A percentile compares a stretch with the other conserved stretches of the same genome.
Conservation (phyloP, 331 rosid species). For the Cydonia oblonga region DNA sequence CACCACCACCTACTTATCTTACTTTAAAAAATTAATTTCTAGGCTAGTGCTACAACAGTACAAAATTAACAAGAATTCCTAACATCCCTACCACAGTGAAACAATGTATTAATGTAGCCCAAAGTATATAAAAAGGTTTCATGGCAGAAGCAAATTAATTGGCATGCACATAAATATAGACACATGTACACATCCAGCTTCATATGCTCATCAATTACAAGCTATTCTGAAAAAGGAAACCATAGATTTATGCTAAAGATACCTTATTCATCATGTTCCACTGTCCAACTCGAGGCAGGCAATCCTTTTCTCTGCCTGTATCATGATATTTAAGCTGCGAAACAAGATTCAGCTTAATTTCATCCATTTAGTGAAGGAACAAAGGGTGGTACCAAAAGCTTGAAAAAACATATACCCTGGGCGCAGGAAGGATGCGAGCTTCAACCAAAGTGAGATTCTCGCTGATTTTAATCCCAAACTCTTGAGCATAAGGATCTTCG, state of each 20-base stretch:
- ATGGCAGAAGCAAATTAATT: background rate
- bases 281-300: slow-evolving; percentile 19
- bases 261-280: slow-evolving; percentile 99
- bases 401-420: slow-evolving; percentile 10
- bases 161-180: background rate
- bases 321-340: slow-evolving; percentile 35
- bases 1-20: background rate
- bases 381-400: background rate
- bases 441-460: slow-evolving; percentile 25
- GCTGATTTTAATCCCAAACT: slow-evolving; percentile 26
- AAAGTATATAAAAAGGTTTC: background rate
- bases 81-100: background rate
- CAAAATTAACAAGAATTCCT: background rate
- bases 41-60: background rate
- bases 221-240: background rate
- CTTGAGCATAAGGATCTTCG: slow-evolving; percentile 25
- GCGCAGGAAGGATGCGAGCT: slow-evolving; percentile 30
- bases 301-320: slow-evolving; percentile 22
- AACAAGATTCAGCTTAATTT: background rate
- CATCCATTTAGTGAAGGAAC: background rate
- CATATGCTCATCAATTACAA: background rate
- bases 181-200: background rate
- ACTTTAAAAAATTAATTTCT: background rate
- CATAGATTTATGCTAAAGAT: background rate
- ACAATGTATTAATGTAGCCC: background rate